Evolutionary conservation across 495 filamentous ascomycete genomes (phyloP), one percentile per base, ranked within the genome.

Genomic region (Podospora pseudoanserina): DNA sequence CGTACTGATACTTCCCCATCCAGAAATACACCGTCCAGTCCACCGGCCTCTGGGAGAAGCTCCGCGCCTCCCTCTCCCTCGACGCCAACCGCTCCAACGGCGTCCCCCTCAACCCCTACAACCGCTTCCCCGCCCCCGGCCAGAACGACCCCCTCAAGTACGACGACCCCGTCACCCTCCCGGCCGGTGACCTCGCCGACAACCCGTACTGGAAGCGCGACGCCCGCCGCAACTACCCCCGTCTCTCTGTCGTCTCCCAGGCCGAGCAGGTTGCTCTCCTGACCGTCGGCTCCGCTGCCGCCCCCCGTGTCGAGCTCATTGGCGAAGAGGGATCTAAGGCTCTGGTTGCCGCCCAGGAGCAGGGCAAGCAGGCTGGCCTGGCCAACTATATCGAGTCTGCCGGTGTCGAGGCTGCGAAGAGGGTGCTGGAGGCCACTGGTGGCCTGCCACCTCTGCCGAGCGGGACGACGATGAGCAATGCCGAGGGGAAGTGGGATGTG

Each of bases 151-250:
- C 96, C 28, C 75, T 85, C 26, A 76, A 78, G 30, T 99, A 97
- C 81, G 88, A 92, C 77, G 96, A 98, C 75, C 93, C 93, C 18
- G 91, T 96, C 61, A 97, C 94, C 15, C 44, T 91, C 0, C 95
- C 96, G n/a, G 92, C 95, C 2, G 93, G 88, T 65, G 95, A 99
- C 79, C 88, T 99, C 70, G 95, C 95, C 72, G 95, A 96, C 75
- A 99, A 99, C 80, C 87, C 95, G 54, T 99, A 99, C 87, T 99
- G 93, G 92, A 96, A 96, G 82, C 93, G 95, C 66, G 95, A 99
- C 73, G 79, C 83, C 64, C 90, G 95, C 61, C 88, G 96, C 73
- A 86, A 84, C 74, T 99, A 98, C 82, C 91, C 96, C n/a, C 85
- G 84, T 66, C 83, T 91, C 59, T 93, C 90, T 72, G 87, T 90